Percentiles rank a stretch among this genome's conserved stretches.
Evolutionary conservation across 2,329 filamentous ascomycete genomes (phyloP).

Genomic region (Exophiala phaeomuriformis): DNA sequence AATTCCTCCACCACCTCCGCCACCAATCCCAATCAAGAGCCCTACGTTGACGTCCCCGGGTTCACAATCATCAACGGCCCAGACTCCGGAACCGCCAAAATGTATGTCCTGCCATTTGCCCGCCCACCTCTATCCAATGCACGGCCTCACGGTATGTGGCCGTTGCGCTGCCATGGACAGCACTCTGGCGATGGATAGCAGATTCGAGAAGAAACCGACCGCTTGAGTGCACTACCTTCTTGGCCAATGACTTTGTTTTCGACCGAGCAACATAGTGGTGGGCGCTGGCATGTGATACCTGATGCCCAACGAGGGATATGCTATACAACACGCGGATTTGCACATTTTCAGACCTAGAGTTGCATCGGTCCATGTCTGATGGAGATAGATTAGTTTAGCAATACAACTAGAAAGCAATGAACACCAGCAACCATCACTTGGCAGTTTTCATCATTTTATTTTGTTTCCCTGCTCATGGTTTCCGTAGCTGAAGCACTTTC

Average conservation of each 20-base stretch:
- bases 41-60: constrained; percentile 7
- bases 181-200: not conserved
- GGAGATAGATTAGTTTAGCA: not conserved
- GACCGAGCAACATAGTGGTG: no score
- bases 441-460: constrained; percentile 18
- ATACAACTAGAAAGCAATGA: not conserved
- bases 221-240: not conserved
- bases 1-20: not conserved
- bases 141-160: not conserved
- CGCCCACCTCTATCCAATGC: not conserved
- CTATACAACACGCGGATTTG: no score
- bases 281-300: no score
- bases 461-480: constrained; percentile 12
- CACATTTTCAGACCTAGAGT: not conserved
- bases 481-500: constrained; percentile 22
- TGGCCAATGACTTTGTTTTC: no score
- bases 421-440: not conserved
- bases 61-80: not conserved
- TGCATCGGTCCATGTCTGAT: not conserved
- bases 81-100: not conserved
- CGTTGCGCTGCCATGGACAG: not conserved
- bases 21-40: not conserved
- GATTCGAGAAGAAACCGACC: not conserved
- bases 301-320: no score
- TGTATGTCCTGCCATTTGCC: not conserved